Evolutionary conservation across 73 alveolate species (phyloP).

Genomic region (Tetrahymena malaccensis): DNA sequence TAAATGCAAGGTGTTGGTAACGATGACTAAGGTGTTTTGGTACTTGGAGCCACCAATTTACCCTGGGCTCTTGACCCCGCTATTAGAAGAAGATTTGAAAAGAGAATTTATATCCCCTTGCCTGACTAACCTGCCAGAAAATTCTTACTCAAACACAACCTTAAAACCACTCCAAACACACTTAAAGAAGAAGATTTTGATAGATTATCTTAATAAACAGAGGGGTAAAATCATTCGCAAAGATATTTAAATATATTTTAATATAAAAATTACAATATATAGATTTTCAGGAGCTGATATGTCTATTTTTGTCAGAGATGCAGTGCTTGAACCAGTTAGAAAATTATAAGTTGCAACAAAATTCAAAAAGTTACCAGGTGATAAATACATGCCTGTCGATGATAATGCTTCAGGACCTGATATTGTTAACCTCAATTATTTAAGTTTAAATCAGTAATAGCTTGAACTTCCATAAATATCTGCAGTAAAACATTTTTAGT

Average conservation of each 20-base stretch:
- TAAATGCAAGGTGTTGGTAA: conserved; percentile 96
- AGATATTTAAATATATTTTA: neutral
- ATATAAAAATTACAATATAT: neutral
- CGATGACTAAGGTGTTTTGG: conserved; percentile 84
- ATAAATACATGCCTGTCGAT: neutral
- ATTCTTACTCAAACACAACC: conserved; percentile 56
- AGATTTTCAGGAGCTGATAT: conserved; percentile 83
- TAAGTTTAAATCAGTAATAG: neutral
- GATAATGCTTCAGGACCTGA: neutral
- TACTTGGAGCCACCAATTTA: conserved; percentile 96
- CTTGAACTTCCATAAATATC: neutral
- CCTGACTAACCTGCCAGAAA: conserved; percentile 86
- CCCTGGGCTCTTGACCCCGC: conserved; percentile 99
- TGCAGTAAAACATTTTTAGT: neutral
- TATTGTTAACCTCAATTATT: neutral
- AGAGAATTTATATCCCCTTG: conserved; percentile 95
- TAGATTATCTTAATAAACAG: conserved; percentile 63
- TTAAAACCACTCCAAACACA: conserved; percentile 79
- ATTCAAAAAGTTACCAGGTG: conserved; percentile 38
- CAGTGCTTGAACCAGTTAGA: conserved; percentile 77
- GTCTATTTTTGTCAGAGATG: conserved; percentile 78
- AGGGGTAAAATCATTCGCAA: conserved; percentile 45
- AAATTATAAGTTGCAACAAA: conserved; percentile 73
- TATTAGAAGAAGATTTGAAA: conserved; percentile 95
- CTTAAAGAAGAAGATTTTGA: conserved; percentile 74